Base-by-base conservation (phyloP, 2,329 filamentous ascomycete species). In the Pseudogymnoascus sp. region DNA sequence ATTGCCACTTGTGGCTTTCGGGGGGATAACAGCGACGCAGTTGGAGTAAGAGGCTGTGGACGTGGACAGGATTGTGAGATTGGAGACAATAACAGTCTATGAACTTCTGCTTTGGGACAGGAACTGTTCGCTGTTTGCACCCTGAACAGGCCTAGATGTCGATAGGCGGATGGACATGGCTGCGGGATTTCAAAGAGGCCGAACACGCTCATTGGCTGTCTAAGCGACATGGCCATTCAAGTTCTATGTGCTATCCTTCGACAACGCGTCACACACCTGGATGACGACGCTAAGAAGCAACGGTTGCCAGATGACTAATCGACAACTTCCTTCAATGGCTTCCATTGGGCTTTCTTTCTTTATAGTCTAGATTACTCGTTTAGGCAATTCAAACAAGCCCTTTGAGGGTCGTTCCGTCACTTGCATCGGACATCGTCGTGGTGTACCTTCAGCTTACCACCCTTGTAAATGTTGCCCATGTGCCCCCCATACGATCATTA, bases 111-210 rank as follows among this genome's bases (percentile, higher is more conserved):
- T 33, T 35, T 35, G 50, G 28, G 16, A 33, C 50, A 56, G 50
- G 50, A 56, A 56, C 50, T 56, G n/a, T 56, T 44, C 35, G 50
- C 28, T 56, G 50, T 56, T 56, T 56, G 50, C 50, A 56, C 50
- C 47, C 50, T 56, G 28, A 56, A 56, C 12, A 56, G 50, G 50
- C 50, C 50, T 56, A 33, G 50, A 56, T 56, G 50, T 56, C 50
- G 28, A 56, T 56, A 35, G 50, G 50, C 50, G 50, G 50, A 56
- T 33, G 50, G 50, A 7, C 28, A 56, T 33, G 50, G 50, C 50
- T 56, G 50, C 16, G 50, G 50, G 50, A 56, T 56, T 56, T 56
- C 10, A 28, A 56, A 33, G 50, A 56, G 50, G 50, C 50, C 35
- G 28, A 56, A 56, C 50, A 56, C n/a, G 28, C 16, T 56, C 16